Conservation (phyloP, 1,139 yeast species). For the Scheffersomyces stambukii region DNA sequence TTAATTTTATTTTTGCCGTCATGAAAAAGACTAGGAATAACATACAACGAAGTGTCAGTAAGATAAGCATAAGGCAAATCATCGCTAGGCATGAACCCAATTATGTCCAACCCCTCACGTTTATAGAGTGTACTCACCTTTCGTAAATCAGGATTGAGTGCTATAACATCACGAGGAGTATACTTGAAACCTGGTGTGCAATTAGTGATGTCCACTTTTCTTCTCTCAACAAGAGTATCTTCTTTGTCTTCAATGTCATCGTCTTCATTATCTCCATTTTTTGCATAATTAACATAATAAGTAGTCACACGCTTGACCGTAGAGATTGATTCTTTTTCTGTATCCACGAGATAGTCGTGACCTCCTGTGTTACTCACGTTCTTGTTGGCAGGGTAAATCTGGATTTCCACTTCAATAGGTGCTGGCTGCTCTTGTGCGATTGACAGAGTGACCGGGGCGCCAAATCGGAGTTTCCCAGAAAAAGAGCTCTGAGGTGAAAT, state of each 20-base stretch:
- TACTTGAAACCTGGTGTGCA: conserved; percentile 52
- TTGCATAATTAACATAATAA: too few species aligned
- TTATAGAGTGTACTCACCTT: conserved; percentile 40
- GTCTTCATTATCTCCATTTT: conserved; percentile 14
- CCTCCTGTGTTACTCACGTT: too few species aligned
- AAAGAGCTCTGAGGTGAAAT: too few species aligned
- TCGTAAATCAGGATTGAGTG: conserved; percentile 37
- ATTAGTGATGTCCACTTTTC: conserved; percentile 1
- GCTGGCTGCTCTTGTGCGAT: too few species aligned
- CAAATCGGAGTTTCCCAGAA: too few species aligned
- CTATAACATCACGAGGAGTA: conserved; percentile 50
- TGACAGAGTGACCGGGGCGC: too few species aligned
- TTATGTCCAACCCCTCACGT: conserved; percentile 52
- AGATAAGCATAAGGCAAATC: conserved; percentile 56
- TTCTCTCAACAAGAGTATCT: conserved; percentile 1
- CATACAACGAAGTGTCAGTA: conserved; percentile 54
- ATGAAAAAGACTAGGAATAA: conserved; percentile 44
- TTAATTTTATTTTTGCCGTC: conserved; percentile 35
- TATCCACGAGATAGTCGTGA: too few species aligned
- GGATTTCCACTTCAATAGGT: too few species aligned
- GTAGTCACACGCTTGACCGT: conserved; percentile 11
- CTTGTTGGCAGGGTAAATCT: too few species aligned
- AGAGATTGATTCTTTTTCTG: conserved; percentile 9
- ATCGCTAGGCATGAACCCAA: conserved; percentile 51
- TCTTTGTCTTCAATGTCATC: conserved; percentile 5